phyloP scores from a whole-genome alignment of 306 rosid genomes.

The Vachellia collinsii region DNA sequence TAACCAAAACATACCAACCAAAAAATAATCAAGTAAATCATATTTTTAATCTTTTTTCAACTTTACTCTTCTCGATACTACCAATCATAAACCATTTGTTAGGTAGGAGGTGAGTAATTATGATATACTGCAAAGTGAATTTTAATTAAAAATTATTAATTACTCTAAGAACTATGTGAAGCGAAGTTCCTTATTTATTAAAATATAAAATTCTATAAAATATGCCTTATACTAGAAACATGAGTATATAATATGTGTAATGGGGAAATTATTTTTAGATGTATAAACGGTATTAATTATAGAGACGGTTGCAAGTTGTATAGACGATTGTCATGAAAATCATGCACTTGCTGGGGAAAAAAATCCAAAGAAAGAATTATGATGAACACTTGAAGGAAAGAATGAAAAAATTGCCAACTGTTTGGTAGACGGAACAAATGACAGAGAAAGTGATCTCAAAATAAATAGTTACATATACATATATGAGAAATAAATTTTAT shows the following conservation, averaged over 20 bases:
- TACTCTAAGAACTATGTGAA: too few relatives aligned
- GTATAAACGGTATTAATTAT: too few relatives aligned
- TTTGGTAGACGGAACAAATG: background rate
- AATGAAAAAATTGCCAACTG: constrained; percentile 56
- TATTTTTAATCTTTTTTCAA: too few relatives aligned
- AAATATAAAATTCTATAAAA: too few relatives aligned
- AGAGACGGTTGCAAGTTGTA: background rate
- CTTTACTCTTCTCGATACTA: too few relatives aligned
- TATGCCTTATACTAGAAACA: background rate
- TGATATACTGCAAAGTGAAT: too few relatives aligned
- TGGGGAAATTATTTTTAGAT: background rate
- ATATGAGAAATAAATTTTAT: constrained; percentile 32
- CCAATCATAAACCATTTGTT: too few relatives aligned
- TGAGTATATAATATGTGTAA: background rate
- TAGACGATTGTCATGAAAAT: constrained; percentile 19
- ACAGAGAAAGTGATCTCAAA: background rate
- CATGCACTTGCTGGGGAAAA: constrained; percentile 20
- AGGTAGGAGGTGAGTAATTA: too few relatives aligned
- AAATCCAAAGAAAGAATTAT: constrained; percentile 31
- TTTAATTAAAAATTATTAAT: too few relatives aligned
- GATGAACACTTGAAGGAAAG: constrained; percentile 43
- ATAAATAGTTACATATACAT: constrained; percentile 14
- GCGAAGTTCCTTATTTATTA: too few relatives aligned
- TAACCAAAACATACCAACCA: too few relatives aligned
- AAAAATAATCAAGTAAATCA: too few relatives aligned